These are phyloP conservation scores for Zygotorulaspora sp. DNA, from an alignment of 805 yeast genomes.

Conservation along the genomic window DNA sequence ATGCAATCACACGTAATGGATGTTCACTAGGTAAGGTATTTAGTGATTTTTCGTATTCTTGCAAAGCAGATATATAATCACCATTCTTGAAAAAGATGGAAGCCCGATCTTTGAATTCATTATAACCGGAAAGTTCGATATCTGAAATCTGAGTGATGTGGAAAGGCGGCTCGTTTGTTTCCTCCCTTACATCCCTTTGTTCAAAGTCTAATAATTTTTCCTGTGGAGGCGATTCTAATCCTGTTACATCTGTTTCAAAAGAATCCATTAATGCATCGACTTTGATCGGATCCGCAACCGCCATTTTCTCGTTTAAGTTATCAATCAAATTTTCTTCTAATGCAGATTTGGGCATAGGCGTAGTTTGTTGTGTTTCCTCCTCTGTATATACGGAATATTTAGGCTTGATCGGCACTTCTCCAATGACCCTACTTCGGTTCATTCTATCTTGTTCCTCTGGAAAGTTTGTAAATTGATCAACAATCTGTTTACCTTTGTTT, in stretches of 20 bases:
- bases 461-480: conserved; percentile 25
- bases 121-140: conserved; percentile 37
- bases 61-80: conserved; percentile 65
- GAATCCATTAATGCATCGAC: conserved; percentile 8
- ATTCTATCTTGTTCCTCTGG: conserved; percentile 24
- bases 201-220: conserved; percentile 21
- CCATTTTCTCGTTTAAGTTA: too few relatives aligned
- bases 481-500: conserved; percentile 32
- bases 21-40: conserved; percentile 59
- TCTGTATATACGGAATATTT: background rate
- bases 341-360: background rate
- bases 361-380: background rate
- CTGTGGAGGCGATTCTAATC: background rate
- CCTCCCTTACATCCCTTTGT: background rate
- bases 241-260: conserved; percentile 6
- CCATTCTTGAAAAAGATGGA: conserved; percentile 70
- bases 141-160: conserved; percentile 22
- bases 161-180: conserved; percentile 1
- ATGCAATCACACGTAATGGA: conserved; percentile 58
- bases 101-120: conserved; percentile 52
- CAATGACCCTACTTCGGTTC: conserved; percentile 1
- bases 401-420: background rate
- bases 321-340: background rate
- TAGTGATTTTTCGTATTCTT: conserved; percentile 53
- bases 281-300: too few relatives aligned